These are phyloP conservation scores for Penicillium daleae DNA, from an alignment of 495 filamentous ascomycete genomes.

Conservation along the genomic window DNA sequence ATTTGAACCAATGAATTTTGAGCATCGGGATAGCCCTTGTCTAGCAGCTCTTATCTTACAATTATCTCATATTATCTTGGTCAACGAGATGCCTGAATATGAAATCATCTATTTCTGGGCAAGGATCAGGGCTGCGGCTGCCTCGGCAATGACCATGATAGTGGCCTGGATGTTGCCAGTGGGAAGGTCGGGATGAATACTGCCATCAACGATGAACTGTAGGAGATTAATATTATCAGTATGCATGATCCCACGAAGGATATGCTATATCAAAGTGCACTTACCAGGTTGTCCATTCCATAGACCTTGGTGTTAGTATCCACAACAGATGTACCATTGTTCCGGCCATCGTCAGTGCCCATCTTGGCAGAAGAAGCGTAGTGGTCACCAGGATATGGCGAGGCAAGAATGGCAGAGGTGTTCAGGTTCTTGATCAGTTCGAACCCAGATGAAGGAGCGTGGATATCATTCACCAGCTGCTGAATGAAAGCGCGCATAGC, in stretches of 20 bases:
- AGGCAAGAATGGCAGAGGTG: constrained; percentile 50
- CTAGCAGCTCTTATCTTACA: background rate
- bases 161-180: constrained; percentile 51
- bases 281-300: constrained; percentile 67
- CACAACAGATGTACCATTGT: constrained; percentile 68
- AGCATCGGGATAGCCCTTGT: background rate
- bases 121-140: constrained; percentile 43
- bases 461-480: constrained; percentile 54
- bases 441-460: constrained; percentile 54
- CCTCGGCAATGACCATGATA: constrained; percentile 50
- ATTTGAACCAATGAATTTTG: background rate
- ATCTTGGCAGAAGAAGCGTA: constrained; percentile 70
- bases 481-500: constrained; percentile 46
- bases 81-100: background rate
- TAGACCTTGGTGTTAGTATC: constrained; percentile 71
- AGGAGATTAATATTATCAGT: background rate
- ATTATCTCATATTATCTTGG: background rate
- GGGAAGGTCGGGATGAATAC: constrained; percentile 49
- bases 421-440: constrained; percentile 59
- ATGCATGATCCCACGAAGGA: background rate
- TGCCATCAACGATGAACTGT: constrained; percentile 42
- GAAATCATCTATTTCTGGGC: constrained; percentile 8
- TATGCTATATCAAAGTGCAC: background rate
- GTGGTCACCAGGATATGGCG: constrained; percentile 64
- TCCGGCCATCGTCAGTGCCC: constrained; percentile 67